phyloP scores from a whole-genome alignment of 495 filamentous ascomycete genomes.

The Penicillium atrosanguineum region DNA sequence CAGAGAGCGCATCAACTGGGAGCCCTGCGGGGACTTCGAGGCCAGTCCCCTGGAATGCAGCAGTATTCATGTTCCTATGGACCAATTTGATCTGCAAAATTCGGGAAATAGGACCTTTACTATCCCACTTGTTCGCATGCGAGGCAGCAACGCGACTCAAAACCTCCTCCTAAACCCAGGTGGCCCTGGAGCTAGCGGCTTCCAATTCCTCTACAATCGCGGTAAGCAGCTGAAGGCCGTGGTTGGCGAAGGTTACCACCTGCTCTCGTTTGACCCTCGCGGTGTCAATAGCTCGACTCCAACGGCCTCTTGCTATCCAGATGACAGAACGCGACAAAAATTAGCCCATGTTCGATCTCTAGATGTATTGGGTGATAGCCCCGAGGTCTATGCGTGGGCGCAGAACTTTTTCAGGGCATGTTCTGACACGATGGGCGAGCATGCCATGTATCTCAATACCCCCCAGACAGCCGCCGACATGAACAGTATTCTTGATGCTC shows the following conservation, averaged over 20 bases:
- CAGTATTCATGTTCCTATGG: constrained; percentile 36
- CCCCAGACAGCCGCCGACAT: constrained; percentile 51
- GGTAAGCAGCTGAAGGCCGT: constrained; percentile 34
- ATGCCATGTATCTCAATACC: constrained; percentile 42
- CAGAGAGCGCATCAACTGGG: constrained; percentile 37
- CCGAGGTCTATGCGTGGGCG: constrained; percentile 40
- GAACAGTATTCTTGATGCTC: constrained; percentile 45
- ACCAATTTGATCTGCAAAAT: constrained; percentile 39
- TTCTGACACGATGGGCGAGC: constrained; percentile 39
- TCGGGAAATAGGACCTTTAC: constrained; percentile 31
- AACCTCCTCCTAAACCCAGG: constrained; percentile 47
- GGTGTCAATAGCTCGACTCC: constrained; percentile 42
- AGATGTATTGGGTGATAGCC: constrained; percentile 29
- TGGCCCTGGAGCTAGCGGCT: constrained; percentile 42
- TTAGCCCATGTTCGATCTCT: constrained; percentile 24
- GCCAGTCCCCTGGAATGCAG: constrained; percentile 27
- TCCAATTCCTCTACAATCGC: constrained; percentile 28
- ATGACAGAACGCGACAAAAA: constrained; percentile 18
- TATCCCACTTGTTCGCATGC: constrained; percentile 43
- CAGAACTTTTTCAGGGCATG: constrained; percentile 37
- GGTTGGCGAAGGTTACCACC: constrained; percentile 42
- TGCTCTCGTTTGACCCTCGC: constrained; percentile 46
- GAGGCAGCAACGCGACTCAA: constrained; percentile 34
- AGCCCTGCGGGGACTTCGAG: constrained; percentile 31
- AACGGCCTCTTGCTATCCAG: constrained; percentile 35